Evolutionary conservation across 2,329 filamentous ascomycete genomes (phyloP).

Genomic region (Ophiostoma sp.): DNA sequence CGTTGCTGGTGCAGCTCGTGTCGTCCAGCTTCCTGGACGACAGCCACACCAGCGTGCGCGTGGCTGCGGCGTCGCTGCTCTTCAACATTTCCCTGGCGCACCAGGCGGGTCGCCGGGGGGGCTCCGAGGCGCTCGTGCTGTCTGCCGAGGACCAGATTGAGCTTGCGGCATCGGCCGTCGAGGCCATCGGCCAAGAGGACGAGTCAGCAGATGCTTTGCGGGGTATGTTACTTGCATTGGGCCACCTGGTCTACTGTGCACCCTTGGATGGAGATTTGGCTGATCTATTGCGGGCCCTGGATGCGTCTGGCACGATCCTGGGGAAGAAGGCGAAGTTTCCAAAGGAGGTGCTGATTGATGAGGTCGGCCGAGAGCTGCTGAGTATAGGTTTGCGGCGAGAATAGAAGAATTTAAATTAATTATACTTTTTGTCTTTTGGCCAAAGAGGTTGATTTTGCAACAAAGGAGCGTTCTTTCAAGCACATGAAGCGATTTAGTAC

Average conservation of each 20-base stretch:
- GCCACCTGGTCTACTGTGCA: conserved; percentile 67
- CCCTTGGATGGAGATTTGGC: conserved; percentile 67
- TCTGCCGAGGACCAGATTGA: conserved; percentile 71
- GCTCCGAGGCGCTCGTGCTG: conserved; percentile 35
- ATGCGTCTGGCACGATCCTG: conserved; percentile 60
- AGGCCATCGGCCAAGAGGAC: conserved; percentile 59
- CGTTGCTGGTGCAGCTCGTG: conserved; percentile 61
- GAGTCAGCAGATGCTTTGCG: conserved; percentile 66
- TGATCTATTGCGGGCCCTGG: conserved; percentile 73
- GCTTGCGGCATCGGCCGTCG: conserved; percentile 71
- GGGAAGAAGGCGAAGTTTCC: conserved; percentile 54
- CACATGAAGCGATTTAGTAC: background rate
- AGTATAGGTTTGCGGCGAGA: conserved; percentile 42
- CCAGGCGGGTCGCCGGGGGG: conserved; percentile 37
- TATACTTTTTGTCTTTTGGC: background rate
- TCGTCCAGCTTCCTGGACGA: conserved; percentile 75
- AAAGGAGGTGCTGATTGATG: conserved; percentile 50
- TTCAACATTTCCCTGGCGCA: conserved; percentile 76
- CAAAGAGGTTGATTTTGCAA: background rate
- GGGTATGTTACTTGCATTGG: conserved; percentile 70
- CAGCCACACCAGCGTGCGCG: conserved; percentile 65
- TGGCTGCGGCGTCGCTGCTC: conserved; percentile 74
- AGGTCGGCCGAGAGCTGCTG: conserved; percentile 50
- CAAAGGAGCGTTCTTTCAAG: background rate
- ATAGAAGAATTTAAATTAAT: background rate